phyloP scores from a whole-genome alignment of 352 stramenopile species.

The Pythium apleroticum region DNA sequence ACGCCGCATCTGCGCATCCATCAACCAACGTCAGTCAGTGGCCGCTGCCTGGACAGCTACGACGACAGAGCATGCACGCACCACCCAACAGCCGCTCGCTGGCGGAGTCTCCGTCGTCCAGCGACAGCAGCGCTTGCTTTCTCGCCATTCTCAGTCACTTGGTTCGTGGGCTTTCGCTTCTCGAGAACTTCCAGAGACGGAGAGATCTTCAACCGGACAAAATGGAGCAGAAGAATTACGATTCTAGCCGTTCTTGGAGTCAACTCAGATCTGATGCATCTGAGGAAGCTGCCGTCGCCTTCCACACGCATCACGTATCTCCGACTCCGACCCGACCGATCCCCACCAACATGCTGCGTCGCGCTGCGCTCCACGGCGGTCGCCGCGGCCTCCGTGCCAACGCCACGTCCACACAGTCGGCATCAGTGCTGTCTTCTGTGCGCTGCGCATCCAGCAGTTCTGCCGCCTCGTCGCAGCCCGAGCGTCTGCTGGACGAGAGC shows the following conservation, averaged over 20 bases:
- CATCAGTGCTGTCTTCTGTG: no score
- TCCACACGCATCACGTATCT: not conserved
- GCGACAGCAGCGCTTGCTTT: conserved; percentile 53
- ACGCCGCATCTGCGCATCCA: conserved; percentile 11
- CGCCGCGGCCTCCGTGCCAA: not conserved
- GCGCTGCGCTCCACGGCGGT: not conserved
- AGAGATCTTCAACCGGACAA: conserved; percentile 21
- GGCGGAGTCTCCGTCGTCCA: conserved; percentile 40
- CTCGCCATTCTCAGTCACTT: conserved; percentile 41
- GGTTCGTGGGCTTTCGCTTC: not conserved
- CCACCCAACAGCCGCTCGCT: conserved; percentile 52
- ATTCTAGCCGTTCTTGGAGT: not conserved
- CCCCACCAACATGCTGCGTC: conserved; percentile 2
- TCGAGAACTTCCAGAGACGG: not conserved
- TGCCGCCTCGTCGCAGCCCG: not conserved
- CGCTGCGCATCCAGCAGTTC: conserved; percentile 1
- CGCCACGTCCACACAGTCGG: not conserved
- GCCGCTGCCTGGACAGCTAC: not conserved
- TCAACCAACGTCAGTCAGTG: not conserved
- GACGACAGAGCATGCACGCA: conserved; percentile 19
- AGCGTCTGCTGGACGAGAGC: conserved; percentile 54
- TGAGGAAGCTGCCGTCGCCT: not conserved
- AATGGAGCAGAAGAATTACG: conserved; percentile 11
- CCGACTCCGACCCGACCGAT: not conserved
- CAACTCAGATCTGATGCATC: not conserved